phyloP scores from a whole-genome alignment of 495 filamentous ascomycete genomes.

The Diplogelasinospora grovesii region DNA sequence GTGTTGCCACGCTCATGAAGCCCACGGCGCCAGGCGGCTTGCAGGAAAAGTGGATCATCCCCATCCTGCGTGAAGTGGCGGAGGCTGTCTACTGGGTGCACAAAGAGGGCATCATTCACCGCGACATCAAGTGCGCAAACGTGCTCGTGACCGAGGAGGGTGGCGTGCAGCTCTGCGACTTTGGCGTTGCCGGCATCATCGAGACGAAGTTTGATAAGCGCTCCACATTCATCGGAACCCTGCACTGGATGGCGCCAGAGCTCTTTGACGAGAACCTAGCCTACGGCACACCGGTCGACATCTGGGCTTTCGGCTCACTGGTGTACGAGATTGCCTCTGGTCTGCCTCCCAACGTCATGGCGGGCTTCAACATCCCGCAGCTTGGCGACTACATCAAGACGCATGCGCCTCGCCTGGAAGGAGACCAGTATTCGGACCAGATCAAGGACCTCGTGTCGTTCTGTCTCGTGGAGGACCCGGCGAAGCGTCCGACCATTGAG shows the following conservation, averaged over 20 bases:
- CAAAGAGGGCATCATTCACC: slow-evolving; percentile 86
- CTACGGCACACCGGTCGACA: slow-evolving; percentile 71
- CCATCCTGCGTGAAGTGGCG: slow-evolving; percentile 81
- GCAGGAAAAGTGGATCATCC: slow-evolving; percentile 84
- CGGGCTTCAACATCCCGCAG: slow-evolving; percentile 40
- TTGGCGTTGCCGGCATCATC: slow-evolving; percentile 84
- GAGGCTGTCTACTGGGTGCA: slow-evolving; percentile 82
- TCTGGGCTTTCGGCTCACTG: slow-evolving; percentile 93
- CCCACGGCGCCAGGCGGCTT: slow-evolving; percentile 63
- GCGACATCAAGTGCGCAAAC: slow-evolving; percentile 95
- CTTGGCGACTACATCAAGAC: slow-evolving; percentile 58
- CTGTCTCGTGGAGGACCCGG: slow-evolving; percentile 68
- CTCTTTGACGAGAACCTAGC: slow-evolving; percentile 53
- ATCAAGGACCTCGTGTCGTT: slow-evolving; percentile 73
- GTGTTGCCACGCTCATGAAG: slow-evolving; percentile 76
- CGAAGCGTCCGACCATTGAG: slow-evolving; percentile 64
- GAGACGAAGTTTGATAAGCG: slow-evolving; percentile 80
- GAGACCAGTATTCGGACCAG: slow-evolving; percentile 65
- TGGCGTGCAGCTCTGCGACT: slow-evolving; percentile 85
- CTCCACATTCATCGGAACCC: slow-evolving; percentile 88
- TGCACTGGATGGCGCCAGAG: slow-evolving; percentile 96
- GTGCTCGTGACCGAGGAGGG: slow-evolving; percentile 86
- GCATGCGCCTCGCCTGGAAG: slow-evolving; percentile 64
- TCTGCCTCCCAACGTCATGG: slow-evolving; percentile 60
- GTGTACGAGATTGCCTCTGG: slow-evolving; percentile 89